These are phyloP conservation scores for Schoenoplectus tabernaemontani DNA, from an alignment of 202 grass and related monocot genomes.

Conservation along the genomic window DNA sequence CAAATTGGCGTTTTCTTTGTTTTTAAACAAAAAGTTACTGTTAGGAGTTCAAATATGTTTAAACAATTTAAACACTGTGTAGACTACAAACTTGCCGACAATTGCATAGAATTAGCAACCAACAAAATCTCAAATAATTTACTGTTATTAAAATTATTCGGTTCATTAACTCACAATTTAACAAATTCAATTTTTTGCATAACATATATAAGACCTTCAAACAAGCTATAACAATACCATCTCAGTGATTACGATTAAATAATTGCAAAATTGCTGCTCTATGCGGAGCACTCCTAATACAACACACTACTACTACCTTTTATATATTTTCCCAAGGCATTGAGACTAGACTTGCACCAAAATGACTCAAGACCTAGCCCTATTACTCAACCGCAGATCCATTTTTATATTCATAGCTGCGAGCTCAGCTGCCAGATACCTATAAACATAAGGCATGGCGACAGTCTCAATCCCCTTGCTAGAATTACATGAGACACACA, in stretches of 20 bases:
- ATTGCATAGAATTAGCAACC: not conserved
- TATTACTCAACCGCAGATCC: slow-evolving; percentile 61
- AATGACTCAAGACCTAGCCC: not conserved
- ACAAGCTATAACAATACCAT: not conserved
- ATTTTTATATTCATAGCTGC: slow-evolving; percentile 88
- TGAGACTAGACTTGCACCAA: not conserved
- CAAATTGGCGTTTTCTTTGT: too few species aligned
- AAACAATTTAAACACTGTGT: too few species aligned
- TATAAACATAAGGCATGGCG: slow-evolving; percentile 88
- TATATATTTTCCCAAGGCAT: not conserved
- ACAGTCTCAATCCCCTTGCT: slow-evolving; percentile 93
- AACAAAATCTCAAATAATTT: not conserved
- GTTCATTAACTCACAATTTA: too few species aligned
- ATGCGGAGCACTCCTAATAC: not conserved
- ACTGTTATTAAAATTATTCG: not conserved
- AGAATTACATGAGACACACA: slow-evolving; percentile 67
- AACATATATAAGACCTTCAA: not conserved
- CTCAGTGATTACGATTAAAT: not conserved
- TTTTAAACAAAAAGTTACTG: too few species aligned
- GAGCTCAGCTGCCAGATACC: slow-evolving; percentile 67
- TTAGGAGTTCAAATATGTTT: too few species aligned
- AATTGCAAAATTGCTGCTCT: not conserved
- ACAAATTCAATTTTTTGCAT: not conserved
- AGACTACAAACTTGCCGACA: not conserved
- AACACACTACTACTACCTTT: not conserved